Evolutionary conservation across 257 asterid genomes (phyloP).

Genomic region (Solanum habrochaites): DNA sequence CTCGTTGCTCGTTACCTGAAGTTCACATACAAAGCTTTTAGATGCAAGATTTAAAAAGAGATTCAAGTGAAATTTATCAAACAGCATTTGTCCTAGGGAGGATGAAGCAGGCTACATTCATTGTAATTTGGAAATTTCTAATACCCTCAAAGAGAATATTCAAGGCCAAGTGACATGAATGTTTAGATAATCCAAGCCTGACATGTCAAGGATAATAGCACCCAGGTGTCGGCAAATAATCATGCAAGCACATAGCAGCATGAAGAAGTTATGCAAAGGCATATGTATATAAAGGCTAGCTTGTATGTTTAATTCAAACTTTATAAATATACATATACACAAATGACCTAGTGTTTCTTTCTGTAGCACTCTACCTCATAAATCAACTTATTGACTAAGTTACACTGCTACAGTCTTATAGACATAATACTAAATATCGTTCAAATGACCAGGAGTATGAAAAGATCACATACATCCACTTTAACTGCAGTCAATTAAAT

Average conservation of each 20-base stretch:
- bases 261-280: not conserved
- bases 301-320: not conserved
- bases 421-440: not conserved
- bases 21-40: not conserved
- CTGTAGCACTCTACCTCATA: not conserved
- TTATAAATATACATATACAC: not conserved
- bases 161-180: not conserved
- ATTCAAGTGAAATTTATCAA: not conserved
- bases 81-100: not conserved
- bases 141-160: not conserved
- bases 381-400: not conserved
- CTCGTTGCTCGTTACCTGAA: constrained; percentile 72
- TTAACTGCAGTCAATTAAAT: not conserved
- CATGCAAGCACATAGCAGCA: not conserved
- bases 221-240: not conserved
- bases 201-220: not conserved
- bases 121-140: not conserved
- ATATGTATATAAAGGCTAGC: not conserved
- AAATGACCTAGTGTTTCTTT: not conserved
- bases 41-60: not conserved
- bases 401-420: not conserved
- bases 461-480: not conserved
- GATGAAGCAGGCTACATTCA: not conserved
- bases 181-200: not conserved
- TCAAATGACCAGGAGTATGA: not conserved